Conservation (phyloP, 345 rosid species). For the Populus davidiana region DNA sequence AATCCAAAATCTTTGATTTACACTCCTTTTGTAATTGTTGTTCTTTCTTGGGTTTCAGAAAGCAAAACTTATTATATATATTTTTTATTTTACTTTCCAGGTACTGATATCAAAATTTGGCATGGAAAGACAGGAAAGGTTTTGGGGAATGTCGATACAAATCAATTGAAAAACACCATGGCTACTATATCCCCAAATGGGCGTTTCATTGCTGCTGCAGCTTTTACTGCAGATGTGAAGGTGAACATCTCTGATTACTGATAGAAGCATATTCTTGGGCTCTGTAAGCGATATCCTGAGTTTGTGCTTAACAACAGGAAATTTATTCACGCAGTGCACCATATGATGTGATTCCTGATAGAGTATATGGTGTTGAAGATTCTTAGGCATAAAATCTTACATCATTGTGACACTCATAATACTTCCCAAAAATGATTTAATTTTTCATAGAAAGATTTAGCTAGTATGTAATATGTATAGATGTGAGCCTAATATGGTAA, state of each 20-base stretch:
- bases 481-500: neutral
- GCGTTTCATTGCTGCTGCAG: slow-evolving; percentile 95
- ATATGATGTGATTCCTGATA: neutral
- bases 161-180: slow-evolving; percentile 91
- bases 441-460: neutral
- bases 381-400: neutral
- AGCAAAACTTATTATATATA: slow-evolving; percentile 2
- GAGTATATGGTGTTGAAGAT: neutral
- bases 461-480: neutral
- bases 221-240: slow-evolving; percentile 99
- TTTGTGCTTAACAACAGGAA: too few relatives aligned
- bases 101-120: slow-evolving; percentile 93
- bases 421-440: neutral
- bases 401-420: neutral
- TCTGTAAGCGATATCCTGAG: neutral
- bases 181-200: slow-evolving; percentile 94
- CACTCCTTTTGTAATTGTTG: neutral
- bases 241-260: slow-evolving; percentile 30
- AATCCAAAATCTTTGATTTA: neutral
- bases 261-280: neutral
- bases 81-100: slow-evolving; percentile 36
- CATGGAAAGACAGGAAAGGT: slow-evolving; percentile 86
- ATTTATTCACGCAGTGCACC: neutral
- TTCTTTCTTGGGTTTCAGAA: neutral
- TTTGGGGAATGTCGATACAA: slow-evolving; percentile 84